Percentiles rank a stretch among this genome's conserved stretches.
Conservation (phyloP, 2,329 filamentous ascomycete genomes). For the Samsoniella hepiali region DNA sequence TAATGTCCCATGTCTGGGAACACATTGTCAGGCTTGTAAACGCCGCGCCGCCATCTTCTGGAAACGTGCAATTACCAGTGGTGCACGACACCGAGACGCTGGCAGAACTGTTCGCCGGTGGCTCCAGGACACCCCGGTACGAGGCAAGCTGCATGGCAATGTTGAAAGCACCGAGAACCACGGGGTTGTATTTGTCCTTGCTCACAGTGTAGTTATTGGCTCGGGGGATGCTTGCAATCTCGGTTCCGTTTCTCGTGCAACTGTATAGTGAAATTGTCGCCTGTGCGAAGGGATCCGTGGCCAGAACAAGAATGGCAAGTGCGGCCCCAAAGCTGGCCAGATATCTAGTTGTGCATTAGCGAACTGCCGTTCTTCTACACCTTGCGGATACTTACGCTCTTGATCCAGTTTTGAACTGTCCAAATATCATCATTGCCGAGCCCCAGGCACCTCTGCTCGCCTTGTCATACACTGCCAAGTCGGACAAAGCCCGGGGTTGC, state of each 20-base stretch:
- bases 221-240: slow-evolving; percentile 2
- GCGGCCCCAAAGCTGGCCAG: slow-evolving; percentile 10
- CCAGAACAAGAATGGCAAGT: neutral
- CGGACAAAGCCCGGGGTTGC: neutral
- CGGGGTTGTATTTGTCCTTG: neutral
- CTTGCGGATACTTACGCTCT: neutral
- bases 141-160: neutral
- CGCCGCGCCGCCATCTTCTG: neutral
- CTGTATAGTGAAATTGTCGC: slow-evolving; percentile 7
- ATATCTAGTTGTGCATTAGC: neutral
- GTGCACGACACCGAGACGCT: neutral
- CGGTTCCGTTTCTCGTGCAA: neutral
- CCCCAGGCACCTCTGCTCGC: slow-evolving; percentile 12
- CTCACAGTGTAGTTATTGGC: neutral
- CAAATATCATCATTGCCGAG: slow-evolving; percentile 7
- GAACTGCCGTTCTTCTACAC: neutral
- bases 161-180: neutral
- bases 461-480: slow-evolving; percentile 5
- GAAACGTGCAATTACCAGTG: slow-evolving; percentile 15
- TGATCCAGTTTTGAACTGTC: neutral
- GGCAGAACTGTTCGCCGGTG: neutral
- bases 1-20: slow-evolving; percentile 3
- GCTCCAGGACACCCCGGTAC: slow-evolving; percentile 2
- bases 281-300: slow-evolving; percentile 9
- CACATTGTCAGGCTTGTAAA: slow-evolving; percentile 4